Base-by-base conservation (phyloP, 305 asterid genomes). In the Nicotiana rustica region DNA sequence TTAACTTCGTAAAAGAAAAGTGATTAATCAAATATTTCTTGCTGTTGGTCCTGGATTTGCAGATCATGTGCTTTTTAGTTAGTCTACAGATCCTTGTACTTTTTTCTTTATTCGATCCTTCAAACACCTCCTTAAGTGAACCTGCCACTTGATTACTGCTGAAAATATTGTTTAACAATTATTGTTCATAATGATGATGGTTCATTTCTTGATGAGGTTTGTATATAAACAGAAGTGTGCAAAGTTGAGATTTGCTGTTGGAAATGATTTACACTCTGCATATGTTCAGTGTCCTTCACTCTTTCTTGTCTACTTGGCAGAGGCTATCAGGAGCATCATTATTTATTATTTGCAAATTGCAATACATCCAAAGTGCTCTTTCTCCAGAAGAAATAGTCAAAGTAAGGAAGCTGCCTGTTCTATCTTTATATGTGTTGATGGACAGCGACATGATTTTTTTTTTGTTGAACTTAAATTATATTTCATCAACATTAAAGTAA, bases 281-380 rank as follows among this genome's bases (percentile, higher is more conserved):
- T 67, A 64, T 52, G 76, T 14, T 2, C 7, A 59, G 31, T 13
- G 68, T 61, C 47, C 33, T 78, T 82, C 62, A 84, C 59, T 6
- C 25, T 5, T 60, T 77, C n/a, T 60, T 3, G n/a, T 56, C 36
- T 85, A 79, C 55, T 0, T 76, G 65, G 13, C 93, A 93, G 97
- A 90, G 97, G 88, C 85, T 95, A 83, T 91, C 95, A 12, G 98
- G 98, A 84, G 89, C 97, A 69, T 93, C 97, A 3, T 86, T 93
- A 87, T 83, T 93, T 89, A 88, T 95, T 77, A 89, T 95, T 7
- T 75, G 98, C 98, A 38, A 95, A 95, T 85, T 91, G 88, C 97
- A 92, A 87, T 97, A 92, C 84, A 92, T 95, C 78, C 94, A 90
- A 82, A 96, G 97, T 65, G 92, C 96, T 73, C 90, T 95, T 47